Evolutionary conservation across 2,329 filamentous ascomycete species (phyloP).

Genomic region (Orbilia oligospora): DNA sequence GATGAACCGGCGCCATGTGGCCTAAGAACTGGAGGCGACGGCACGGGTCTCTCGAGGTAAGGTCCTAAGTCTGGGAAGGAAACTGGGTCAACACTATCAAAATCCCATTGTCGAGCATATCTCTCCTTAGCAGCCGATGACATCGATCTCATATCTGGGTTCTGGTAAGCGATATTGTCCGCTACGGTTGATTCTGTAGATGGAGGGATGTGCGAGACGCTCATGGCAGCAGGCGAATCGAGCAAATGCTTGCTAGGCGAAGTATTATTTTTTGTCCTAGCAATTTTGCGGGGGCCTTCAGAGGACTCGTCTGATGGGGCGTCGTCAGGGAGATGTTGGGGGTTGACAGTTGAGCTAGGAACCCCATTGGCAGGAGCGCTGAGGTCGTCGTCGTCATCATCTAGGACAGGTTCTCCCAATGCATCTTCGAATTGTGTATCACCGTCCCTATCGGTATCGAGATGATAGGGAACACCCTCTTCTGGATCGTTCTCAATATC

Average conservation of each 20-base stretch:
- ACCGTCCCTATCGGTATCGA: constrained; percentile 15
- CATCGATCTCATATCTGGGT: background rate
- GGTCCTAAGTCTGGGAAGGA: background rate
- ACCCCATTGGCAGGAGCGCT: too few relatives aligned
- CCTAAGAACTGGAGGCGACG: too few relatives aligned
- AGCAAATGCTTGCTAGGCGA: constrained; percentile 43
- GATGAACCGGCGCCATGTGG: background rate
- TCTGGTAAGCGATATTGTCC: constrained; percentile 10
- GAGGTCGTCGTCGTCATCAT: background rate
- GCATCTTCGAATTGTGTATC: constrained; percentile 11
- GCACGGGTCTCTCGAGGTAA: background rate
- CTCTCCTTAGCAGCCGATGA: background rate
- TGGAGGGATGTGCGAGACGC: background rate
- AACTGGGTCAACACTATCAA: background rate
- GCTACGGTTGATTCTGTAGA: constrained; percentile 19
- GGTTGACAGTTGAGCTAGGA: background rate
- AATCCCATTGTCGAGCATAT: background rate
- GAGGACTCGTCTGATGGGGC: background rate
- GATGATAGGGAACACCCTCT: background rate
- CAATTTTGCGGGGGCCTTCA: constrained; percentile 30
- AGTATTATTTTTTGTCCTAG: constrained; percentile 37
- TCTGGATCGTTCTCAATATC: constrained; percentile 3
- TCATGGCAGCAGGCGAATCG: background rate
- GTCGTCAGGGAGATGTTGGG: background rate
- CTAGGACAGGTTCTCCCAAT: background rate